phyloP scores from a whole-genome alignment of 345 rosid species.

The Eucalyptus regnans region DNA sequence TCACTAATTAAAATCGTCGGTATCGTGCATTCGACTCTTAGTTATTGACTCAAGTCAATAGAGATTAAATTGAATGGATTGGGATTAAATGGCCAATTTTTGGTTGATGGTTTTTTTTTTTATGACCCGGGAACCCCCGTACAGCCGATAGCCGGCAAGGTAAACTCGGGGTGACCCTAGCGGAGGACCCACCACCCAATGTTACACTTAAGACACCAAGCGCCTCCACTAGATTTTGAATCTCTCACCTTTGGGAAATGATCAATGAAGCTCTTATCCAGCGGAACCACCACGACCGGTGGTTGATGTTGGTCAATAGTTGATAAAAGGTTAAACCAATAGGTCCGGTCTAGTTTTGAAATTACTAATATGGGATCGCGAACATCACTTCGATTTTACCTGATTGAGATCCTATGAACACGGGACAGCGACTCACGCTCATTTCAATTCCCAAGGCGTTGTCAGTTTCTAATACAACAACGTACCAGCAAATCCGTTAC shows the following conservation, averaged over 20 bases:
- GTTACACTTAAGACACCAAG: too few species aligned
- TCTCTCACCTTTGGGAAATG: too few species aligned
- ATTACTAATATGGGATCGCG: neutral
- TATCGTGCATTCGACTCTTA: fast-evolving
- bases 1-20: neutral
- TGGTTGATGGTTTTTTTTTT: too few species aligned
- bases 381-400: neutral
- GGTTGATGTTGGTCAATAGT: neutral
- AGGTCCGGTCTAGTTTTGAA: neutral
- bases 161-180: too few species aligned
- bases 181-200: too few species aligned
- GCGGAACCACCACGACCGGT: too few species aligned
- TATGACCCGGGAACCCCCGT: too few species aligned
- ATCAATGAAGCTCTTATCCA: too few species aligned
- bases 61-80: neutral
- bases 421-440: neutral
- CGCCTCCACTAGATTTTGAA: too few species aligned
- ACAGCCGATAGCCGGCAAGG: too few species aligned
- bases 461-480: neutral
- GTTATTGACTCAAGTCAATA: neutral
- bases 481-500: neutral
- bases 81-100: neutral
- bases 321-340: neutral
- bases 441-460: neutral
- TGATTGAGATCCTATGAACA: neutral